Evolutionary conservation across 352 stramenopile species (phyloP).

Genomic region (Phytophthora pinifolia): DNA sequence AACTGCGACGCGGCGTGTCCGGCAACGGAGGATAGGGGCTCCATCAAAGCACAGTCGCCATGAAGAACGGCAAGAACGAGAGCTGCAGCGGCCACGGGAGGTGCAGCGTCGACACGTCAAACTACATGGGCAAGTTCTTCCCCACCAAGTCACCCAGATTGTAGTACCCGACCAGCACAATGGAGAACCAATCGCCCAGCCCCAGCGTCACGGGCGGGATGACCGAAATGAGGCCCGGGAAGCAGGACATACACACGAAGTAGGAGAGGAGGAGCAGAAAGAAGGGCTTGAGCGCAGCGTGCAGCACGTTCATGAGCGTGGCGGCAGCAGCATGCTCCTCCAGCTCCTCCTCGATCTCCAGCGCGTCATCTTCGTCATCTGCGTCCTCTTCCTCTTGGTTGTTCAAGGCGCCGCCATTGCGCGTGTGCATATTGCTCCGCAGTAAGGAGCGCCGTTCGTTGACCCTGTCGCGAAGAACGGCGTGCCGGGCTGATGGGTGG

Average conservation of each 20-base stretch:
- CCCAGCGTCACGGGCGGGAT: slow-evolving; percentile 60
- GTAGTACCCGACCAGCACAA: slow-evolving; percentile 74
- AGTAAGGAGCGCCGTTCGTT: slow-evolving; percentile 56
- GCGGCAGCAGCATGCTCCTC: slow-evolving; percentile 43
- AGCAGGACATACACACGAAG: slow-evolving; percentile 80
- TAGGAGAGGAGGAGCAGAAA: slow-evolving; percentile 78
- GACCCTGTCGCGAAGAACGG: slow-evolving; percentile 23
- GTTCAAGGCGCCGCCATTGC: slow-evolving; percentile 17
- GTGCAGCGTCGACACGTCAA: slow-evolving; percentile 68
- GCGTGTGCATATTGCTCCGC: slow-evolving; percentile 21
- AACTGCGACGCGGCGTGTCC: slow-evolving; percentile 46
- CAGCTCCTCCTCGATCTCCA: slow-evolving; percentile 33
- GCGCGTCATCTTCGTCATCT: slow-evolving; percentile 41
- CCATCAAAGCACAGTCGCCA: slow-evolving; percentile 36
- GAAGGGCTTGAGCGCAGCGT: slow-evolving; percentile 67
- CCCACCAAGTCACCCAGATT: slow-evolving; percentile 76
- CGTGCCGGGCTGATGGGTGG: slow-evolving; percentile 32
- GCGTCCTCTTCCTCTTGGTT: slow-evolving; percentile 26
- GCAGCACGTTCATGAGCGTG: slow-evolving; percentile 59
- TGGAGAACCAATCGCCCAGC: slow-evolving; percentile 72
- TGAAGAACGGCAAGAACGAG: slow-evolving; percentile 54
- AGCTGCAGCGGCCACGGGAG: slow-evolving; percentile 63
- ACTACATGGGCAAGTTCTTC: slow-evolving; percentile 79
- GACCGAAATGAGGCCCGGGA: slow-evolving; percentile 74
- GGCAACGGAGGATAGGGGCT: too few relatives aligned